Evolutionary conservation across 495 filamentous ascomycete species (phyloP), one percentile per base, ranked within the genome.

Genomic region (Aspergillus coremiiformis): DNA sequence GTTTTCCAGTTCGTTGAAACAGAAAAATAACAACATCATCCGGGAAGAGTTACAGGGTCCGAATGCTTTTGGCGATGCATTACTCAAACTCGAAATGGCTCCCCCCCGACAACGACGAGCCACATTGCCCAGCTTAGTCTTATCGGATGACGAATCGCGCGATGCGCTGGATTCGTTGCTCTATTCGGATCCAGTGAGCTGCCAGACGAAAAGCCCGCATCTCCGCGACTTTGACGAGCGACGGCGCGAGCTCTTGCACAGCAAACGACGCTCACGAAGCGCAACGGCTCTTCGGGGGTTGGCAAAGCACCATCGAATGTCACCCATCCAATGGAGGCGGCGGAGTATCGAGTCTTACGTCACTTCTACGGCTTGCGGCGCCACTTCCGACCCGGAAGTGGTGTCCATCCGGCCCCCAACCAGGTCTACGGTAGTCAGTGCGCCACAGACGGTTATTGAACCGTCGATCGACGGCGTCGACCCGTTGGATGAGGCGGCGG

Each of bases 61-160:
- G 0, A 64, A 61, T 4, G 47, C 59, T 9, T 52, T 60, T 9
- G 58, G 59, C 15, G 55, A 55, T 32, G 59, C 59, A 7, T 59
- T 66, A 14, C 41, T 59, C 29, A 52, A 55, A 8, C 55, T 65
- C 19, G 54, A 61, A 22, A 51, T 52, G 12, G 53, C 63, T 22
- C 56, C 55, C 15, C 58, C 56, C 12, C 65, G 58, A 14, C 63
- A 60, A n/a, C 62, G 73, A 51, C 63, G 73, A 27, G 71, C 70
- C 0, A 75, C 72, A 2, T 58, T 77, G 26, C 73, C 73, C 1
- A 77, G 73, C 43, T 55, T 77, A 39, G 60, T 75, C 7, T 66
- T 77, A 17, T 72, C 69, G 0, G 59, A 62, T 19, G 68, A 76
- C 20, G 71, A 64, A 37, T 66, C 67, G 23, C 61, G 64, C 20